Percentiles rank a stretch among this genome's conserved stretches.
These are phyloP conservation scores for Tuber microsphaerosporum DNA, from an alignment of 495 filamentous ascomycete genomes.

Conservation along the genomic window DNA sequence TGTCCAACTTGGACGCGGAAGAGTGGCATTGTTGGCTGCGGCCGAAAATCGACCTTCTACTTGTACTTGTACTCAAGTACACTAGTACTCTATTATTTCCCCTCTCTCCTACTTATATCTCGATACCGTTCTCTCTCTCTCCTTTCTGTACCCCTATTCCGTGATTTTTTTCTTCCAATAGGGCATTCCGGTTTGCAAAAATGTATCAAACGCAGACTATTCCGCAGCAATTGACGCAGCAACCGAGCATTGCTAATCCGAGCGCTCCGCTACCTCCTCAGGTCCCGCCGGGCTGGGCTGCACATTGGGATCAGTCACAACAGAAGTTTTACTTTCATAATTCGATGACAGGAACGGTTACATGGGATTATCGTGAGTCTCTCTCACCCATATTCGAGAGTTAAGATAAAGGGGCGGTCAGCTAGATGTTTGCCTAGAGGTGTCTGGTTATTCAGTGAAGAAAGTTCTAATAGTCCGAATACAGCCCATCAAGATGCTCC, in stretches of 20 bases:
- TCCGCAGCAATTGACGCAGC: neutral
- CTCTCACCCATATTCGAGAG: neutral
- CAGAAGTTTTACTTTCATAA: slow-evolving; percentile 36
- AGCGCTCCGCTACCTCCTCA: neutral
- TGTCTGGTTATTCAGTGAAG: neutral
- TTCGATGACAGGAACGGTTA: slow-evolving; percentile 16
- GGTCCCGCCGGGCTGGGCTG: slow-evolving; percentile 23
- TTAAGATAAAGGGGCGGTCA: neutral
- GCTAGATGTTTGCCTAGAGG: neutral
- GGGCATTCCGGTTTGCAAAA: neutral
- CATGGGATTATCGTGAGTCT: slow-evolving; percentile 33
- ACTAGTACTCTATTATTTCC: neutral
- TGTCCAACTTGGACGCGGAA: too few relatives aligned
- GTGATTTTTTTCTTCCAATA: neutral
- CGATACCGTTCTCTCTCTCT: neutral
- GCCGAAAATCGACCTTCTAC: too few relatives aligned
- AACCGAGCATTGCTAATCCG: neutral
- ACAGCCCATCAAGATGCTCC: slow-evolving; percentile 18
- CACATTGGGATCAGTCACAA: slow-evolving; percentile 33
- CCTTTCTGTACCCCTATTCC: neutral
- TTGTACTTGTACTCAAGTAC: too few relatives aligned
- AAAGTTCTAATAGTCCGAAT: slow-evolving; percentile 13
- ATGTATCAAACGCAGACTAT: neutral
- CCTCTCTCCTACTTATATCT: neutral
- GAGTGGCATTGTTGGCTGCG: too few relatives aligned